Evolutionary conservation across 1,284 basidiomycete species (phyloP), one percentile per base, ranked within the genome.

Genomic region (Apiotrichum veenhuisii): DNA sequence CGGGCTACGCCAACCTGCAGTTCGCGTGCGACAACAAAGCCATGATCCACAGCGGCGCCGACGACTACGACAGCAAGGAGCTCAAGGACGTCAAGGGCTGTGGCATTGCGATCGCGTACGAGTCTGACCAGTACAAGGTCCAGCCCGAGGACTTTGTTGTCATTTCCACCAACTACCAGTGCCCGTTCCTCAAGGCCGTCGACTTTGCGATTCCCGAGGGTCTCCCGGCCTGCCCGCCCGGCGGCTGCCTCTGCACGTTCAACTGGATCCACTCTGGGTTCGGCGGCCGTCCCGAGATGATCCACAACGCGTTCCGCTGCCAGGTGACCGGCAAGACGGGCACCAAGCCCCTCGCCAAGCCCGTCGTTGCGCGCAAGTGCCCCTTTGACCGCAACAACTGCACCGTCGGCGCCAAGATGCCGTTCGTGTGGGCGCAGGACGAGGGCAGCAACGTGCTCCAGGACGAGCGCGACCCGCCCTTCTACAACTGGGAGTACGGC

Each of bases 251-350:
- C 22, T 88, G 87, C 70, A 81, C 84, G 5, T 89, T 83, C 79
- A 84, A 84, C 70, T 89, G 87, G 87, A 82, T 86, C 26, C 36
- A 70, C 67, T 46, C 52, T 52, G 7, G 66, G 7, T 30, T 12
- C 30, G 30, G 30, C 49, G 53, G 43, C 52, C 59, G 30, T 26
- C n/a, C 30, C 9, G 30, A 41, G n/a, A 48, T 45, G 15, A 88
- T 86, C 76, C 87, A 88, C 84, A 86, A 82, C 49, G 84, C 83
- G 23, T 89, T 88, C 81, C 82, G 83, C 62, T 89, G 88, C 78
- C 81, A 82, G 48, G 76, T 89, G 48, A 83, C 83, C 2, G 80
- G 80, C 43, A 37, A 45, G 18, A 30, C 30, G 7, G 30, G 30
- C 12, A 12, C 65, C 36, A 67, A 63, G 40, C 52, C 37, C 17